Conservation (phyloP, 495 filamentous ascomycete species). For the Acidomyces sp. region DNA sequence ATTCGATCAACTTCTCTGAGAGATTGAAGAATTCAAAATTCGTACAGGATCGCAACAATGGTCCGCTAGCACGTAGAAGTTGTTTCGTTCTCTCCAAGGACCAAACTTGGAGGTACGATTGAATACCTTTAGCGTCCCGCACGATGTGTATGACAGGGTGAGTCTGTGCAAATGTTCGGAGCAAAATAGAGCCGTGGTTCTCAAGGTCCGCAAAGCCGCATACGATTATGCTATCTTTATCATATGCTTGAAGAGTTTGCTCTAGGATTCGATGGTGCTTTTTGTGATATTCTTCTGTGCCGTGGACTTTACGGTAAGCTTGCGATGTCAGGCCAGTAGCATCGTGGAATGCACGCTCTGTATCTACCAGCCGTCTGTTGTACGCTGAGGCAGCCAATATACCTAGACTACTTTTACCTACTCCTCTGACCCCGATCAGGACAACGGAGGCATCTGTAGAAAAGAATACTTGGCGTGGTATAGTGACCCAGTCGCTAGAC, state of each 20-base stretch:
- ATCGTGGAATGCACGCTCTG: constrained; percentile 58
- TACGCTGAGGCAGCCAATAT: constrained; percentile 65
- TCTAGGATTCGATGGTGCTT: constrained; percentile 39
- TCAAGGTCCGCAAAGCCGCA: constrained; percentile 49
- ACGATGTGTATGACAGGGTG: constrained; percentile 66
- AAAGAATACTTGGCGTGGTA: constrained; percentile 29
- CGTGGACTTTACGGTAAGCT: constrained; percentile 40
- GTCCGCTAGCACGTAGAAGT: constrained; percentile 40
- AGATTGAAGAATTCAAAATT: constrained; percentile 70
- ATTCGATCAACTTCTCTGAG: constrained; percentile 6
- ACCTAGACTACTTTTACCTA: constrained; percentile 63
- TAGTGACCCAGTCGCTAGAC: constrained; percentile 2
- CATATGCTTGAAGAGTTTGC: constrained; percentile 51
- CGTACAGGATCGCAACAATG: constrained; percentile 50
- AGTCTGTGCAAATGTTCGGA: constrained; percentile 36
- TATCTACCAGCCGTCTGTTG: constrained; percentile 55
- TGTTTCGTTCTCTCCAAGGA: constrained; percentile 38
- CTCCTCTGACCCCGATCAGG: constrained; percentile 59
- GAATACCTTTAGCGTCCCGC: constrained; percentile 53
- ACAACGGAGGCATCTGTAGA: constrained; percentile 54
- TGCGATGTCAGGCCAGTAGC: constrained; percentile 48
- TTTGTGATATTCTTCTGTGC: neutral
- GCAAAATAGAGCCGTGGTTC: constrained; percentile 21
- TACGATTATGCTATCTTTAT: constrained; percentile 55
- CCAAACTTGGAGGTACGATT: constrained; percentile 45